phyloP scores from a whole-genome alignment of 2,329 filamentous ascomycete genomes.

The Parastagonospora nodorum region DNA sequence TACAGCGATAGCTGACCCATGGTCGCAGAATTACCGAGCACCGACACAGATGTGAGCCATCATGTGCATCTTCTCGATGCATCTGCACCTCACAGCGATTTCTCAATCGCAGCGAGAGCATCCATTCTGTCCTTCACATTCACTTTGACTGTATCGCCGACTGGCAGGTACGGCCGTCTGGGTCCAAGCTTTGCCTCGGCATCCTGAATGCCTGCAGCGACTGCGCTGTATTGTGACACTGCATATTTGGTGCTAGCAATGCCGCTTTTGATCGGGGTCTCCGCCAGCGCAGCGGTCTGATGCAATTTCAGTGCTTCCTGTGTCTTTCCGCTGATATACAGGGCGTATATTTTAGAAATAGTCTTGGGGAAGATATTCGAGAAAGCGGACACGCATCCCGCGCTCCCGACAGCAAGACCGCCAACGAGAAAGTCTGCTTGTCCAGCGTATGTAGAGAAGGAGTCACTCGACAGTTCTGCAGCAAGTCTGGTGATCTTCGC shows the following conservation, averaged over 20 bases:
- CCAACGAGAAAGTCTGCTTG: slow-evolving; percentile 73
- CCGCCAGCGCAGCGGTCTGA: slow-evolving; percentile 66
- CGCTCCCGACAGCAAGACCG: slow-evolving; percentile 58
- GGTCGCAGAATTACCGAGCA: no score
- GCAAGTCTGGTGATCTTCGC: slow-evolving; percentile 71
- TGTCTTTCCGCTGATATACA: slow-evolving; percentile 63
- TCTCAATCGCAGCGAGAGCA: slow-evolving; percentile 34
- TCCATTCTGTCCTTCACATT: slow-evolving; percentile 30
- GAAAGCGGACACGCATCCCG: slow-evolving; percentile 63
- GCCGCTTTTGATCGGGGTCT: slow-evolving; percentile 68
- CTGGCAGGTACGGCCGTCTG: slow-evolving; percentile 34
- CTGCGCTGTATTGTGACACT: slow-evolving; percentile 64
- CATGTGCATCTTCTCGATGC: not conserved
- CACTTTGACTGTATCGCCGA: slow-evolving; percentile 28
- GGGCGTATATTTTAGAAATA: slow-evolving; percentile 62
- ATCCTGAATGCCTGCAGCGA: slow-evolving; percentile 57
- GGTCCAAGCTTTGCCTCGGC: slow-evolving; percentile 36
- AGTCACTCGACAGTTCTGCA: slow-evolving; percentile 54
- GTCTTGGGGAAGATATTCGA: slow-evolving; percentile 63
- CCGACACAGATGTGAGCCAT: no score
- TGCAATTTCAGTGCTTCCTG: slow-evolving; percentile 67
- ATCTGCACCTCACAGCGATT: slow-evolving; percentile 3
- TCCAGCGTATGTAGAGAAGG: slow-evolving; percentile 72
- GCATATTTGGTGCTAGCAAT: slow-evolving; percentile 73
- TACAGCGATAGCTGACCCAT: no score